Evolutionary conservation across 2,329 filamentous ascomycete genomes (phyloP), one percentile per base, ranked within the genome.

Genomic region (Colletotrichum ledebouriae): DNA sequence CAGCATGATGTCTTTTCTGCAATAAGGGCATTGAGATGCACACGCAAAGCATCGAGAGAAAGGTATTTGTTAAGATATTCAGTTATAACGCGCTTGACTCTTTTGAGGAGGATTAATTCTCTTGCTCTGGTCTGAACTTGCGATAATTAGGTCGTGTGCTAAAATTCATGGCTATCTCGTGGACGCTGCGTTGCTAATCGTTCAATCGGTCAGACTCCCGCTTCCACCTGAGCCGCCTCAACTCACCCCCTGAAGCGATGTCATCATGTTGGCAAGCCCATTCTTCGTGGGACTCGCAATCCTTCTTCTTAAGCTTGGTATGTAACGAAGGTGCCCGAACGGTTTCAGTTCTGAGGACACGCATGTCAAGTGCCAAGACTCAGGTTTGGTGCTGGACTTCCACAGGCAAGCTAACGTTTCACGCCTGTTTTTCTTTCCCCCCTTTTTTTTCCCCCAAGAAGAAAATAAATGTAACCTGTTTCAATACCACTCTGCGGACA

Each of bases 161-260:
- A 41, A 39, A 41, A 55, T 41, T 55, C 52, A 55, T 55, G 52
- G 52, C 41, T 55, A 55, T 22, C 52, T 41, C 2, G 20, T 33
- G 52, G 34, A 25, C 15, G 52, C 17, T 22, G 52, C 34, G 10
- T 13, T 41, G 52, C 13, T 22, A 25, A 55, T 39, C 33, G 1
- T 22, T 22, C 22, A n/a, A 29, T 53, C 3, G n/a, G 50, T 34
- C 50, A 33, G 47, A 25, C 13, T 53, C 0, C 33, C 5, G 1
- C 0, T 17, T 53, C 37, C 25, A 53, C 50, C 29, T 53, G 50
- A 34, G 33, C 50, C n/a, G 15, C 9, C 0, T 6, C 29, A 53
- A 29, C 29, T 9, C 29, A 25, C n/a, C 34, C 47, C 47, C 20
- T 55, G 17, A 5, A 41, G 0, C 11, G 33, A 11, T 55, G 12